Conservation (phyloP, 83 land plant species). For the Isoetes engelmannii region DNA sequence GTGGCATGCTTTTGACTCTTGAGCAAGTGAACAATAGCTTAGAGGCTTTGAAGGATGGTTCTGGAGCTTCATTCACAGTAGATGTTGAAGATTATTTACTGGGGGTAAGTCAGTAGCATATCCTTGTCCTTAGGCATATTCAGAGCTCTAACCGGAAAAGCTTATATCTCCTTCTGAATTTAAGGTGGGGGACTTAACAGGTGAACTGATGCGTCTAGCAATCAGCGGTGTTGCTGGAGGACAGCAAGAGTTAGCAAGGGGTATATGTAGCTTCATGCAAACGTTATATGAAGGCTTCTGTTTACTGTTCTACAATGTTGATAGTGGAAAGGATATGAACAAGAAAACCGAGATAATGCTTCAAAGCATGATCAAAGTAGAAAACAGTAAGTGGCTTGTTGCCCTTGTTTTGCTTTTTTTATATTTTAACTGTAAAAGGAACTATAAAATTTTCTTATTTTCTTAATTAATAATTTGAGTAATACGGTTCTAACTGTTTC, state of each 20-base stretch:
- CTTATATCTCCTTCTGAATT: background rate
- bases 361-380: constrained; percentile 71
- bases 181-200: constrained; percentile 80
- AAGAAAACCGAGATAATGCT: constrained; percentile 85
- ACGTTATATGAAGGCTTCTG: constrained; percentile 58
- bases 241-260: constrained; percentile 55
- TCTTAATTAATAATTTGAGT: background rate
- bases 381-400: constrained; percentile 47
- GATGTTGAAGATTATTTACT: constrained; percentile 67
- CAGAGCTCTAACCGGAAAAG: no score
- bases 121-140: no score
- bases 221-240: constrained; percentile 75
- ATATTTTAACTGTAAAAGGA: background rate
- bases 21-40: constrained; percentile 54
- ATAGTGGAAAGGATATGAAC: constrained; percentile 63
- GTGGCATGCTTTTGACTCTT: constrained; percentile 58
- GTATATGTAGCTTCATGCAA: constrained; percentile 59
- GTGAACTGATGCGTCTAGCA: constrained; percentile 89
- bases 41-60: constrained; percentile 45
- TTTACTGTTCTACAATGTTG: constrained; percentile 52
- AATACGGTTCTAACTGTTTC: background rate
- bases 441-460: background rate
- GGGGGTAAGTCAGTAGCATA: constrained; percentile 46
- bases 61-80: constrained; percentile 51
- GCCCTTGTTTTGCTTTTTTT: constrained; percentile 4